These are phyloP conservation scores for Pyrus hybrid DNA, from an alignment of 331 rosid species.

Conservation along the genomic window DNA sequence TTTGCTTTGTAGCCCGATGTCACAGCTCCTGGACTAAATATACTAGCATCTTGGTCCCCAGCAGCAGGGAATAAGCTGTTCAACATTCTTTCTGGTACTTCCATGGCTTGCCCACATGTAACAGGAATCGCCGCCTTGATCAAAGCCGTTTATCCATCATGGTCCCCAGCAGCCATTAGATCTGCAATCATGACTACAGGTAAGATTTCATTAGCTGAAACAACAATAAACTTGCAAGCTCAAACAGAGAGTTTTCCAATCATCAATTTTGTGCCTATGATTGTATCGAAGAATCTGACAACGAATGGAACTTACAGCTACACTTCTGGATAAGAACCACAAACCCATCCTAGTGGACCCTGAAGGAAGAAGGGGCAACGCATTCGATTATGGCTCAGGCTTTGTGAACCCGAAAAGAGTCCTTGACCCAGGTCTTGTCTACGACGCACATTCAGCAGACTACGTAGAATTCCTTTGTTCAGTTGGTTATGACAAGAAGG, in stretches of 20 bases:
- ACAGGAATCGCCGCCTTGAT: constrained; percentile 70
- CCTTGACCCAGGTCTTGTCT: constrained; percentile 66
- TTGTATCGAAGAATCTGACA: constrained; percentile 16
- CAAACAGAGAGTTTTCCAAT: neutral
- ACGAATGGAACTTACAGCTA: constrained; percentile 44
- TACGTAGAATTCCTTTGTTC: constrained; percentile 60
- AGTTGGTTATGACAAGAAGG: constrained; percentile 52
- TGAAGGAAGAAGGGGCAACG: constrained; percentile 48
- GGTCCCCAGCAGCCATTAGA: constrained; percentile 68
- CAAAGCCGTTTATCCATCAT: constrained; percentile 66
- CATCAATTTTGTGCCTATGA: neutral
- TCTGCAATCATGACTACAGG: constrained; percentile 89
- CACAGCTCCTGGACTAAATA: constrained; percentile 73
- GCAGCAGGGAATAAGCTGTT: constrained; percentile 39
- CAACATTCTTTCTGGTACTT: constrained; percentile 68
- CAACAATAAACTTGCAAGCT: neutral
- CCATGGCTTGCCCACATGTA: constrained; percentile 83
- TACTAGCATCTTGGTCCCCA: constrained; percentile 86
- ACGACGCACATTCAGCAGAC: constrained; percentile 48
- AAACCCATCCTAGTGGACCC: constrained; percentile 51
- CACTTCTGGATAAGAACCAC: constrained; percentile 48
- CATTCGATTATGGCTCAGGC: constrained; percentile 77
- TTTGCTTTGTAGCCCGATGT: constrained; percentile 58
- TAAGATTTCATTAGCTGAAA: constrained; percentile 8
- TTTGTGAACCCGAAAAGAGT: constrained; percentile 62